These are phyloP conservation scores for Lactuca sativa DNA, from an alignment of 129 eudicot species.

Conservation along the genomic window DNA sequence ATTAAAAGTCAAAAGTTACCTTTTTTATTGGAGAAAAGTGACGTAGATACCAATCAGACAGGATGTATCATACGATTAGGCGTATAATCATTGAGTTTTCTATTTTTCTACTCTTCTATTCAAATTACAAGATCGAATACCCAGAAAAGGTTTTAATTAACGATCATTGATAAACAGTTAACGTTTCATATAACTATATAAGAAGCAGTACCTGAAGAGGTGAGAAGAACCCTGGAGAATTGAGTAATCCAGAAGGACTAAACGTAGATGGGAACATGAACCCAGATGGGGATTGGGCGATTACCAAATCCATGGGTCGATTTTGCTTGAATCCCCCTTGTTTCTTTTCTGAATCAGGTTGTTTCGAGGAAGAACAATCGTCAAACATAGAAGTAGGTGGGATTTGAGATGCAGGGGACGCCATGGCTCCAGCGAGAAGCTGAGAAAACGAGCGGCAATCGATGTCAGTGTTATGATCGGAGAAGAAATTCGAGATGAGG, in stretches of 20 bases:
- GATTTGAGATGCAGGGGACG: conserved; percentile 52
- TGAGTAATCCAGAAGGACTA: conserved; percentile 68
- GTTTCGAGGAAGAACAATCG: conserved; percentile 10
- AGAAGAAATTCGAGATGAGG: conserved; percentile 61
- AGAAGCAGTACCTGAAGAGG: conserved; percentile 64
- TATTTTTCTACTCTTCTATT: neutral
- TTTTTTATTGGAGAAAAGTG: conserved; percentile 1
- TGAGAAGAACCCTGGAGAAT: conserved; percentile 78
- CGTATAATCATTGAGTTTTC: neutral
- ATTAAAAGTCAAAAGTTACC: conserved; percentile 22
- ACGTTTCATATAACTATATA: neutral
- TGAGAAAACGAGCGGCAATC: conserved; percentile 79
- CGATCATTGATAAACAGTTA: neutral
- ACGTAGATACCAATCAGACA: neutral
- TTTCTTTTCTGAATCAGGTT: conserved; percentile 23
- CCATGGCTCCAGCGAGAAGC: conserved; percentile 91
- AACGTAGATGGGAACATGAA: conserved; percentile 59
- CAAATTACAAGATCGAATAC: neutral
- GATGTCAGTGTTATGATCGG: conserved; percentile 51
- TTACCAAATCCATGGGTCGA: conserved; percentile 70
- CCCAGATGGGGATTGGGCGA: conserved; percentile 52
- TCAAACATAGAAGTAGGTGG: conserved; percentile 1
- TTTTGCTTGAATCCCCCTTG: conserved; percentile 74
- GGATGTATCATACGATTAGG: neutral
- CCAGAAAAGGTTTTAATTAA: neutral